A percentile compares a stretch with the other conserved stretches of the same genome.
Conservation (phyloP, 208 protist species). For the Leishmania lainsoni region DNA sequence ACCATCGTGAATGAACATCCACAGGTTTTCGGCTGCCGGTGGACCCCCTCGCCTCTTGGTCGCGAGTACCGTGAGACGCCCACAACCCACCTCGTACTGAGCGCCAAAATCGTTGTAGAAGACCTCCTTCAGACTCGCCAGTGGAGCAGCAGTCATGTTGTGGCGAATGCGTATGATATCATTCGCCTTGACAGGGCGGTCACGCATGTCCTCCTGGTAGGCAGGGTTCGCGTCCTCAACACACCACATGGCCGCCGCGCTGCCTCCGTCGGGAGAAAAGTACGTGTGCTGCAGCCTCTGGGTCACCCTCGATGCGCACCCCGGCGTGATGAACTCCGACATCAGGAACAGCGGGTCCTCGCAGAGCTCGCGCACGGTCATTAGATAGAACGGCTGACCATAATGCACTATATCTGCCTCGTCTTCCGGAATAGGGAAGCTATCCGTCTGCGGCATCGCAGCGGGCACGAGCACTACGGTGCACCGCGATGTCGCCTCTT, state of each 20-base stretch:
- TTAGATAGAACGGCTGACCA: slow-evolving; percentile 87
- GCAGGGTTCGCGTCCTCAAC: slow-evolving; percentile 73
- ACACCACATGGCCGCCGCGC: slow-evolving; percentile 73
- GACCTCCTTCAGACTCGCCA: slow-evolving; percentile 66
- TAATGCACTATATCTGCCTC: slow-evolving; percentile 91
- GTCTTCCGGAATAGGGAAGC: slow-evolving; percentile 64
- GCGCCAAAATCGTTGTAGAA: slow-evolving; percentile 87
- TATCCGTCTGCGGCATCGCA: slow-evolving; percentile 69
- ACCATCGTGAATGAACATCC: slow-evolving; percentile 81
- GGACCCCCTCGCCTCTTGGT: slow-evolving; percentile 52
- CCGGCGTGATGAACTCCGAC: slow-evolving; percentile 68
- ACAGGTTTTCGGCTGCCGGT: slow-evolving; percentile 61
- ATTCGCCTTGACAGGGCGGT: slow-evolving; percentile 72
- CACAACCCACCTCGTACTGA: slow-evolving; percentile 81
- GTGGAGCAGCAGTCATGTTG: slow-evolving; percentile 73
- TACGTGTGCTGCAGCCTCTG: slow-evolving; percentile 80
- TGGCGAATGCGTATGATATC: slow-evolving; percentile 78
- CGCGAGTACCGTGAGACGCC: slow-evolving; percentile 40
- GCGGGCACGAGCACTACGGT: slow-evolving; percentile 74
- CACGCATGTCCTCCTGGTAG: slow-evolving; percentile 87
- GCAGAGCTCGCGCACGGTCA: slow-evolving; percentile 74
- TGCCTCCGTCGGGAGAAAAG: slow-evolving; percentile 80
- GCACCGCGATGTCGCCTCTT: slow-evolving; percentile 69
- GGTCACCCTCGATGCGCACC: slow-evolving; percentile 66
- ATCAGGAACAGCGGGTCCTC: slow-evolving; percentile 74